Percentiles rank a stretch among this genome's conserved stretches.
These are phyloP conservation scores for Trifolium pratense DNA, from an alignment of 306 rosid genomes.

Conservation along the genomic window DNA sequence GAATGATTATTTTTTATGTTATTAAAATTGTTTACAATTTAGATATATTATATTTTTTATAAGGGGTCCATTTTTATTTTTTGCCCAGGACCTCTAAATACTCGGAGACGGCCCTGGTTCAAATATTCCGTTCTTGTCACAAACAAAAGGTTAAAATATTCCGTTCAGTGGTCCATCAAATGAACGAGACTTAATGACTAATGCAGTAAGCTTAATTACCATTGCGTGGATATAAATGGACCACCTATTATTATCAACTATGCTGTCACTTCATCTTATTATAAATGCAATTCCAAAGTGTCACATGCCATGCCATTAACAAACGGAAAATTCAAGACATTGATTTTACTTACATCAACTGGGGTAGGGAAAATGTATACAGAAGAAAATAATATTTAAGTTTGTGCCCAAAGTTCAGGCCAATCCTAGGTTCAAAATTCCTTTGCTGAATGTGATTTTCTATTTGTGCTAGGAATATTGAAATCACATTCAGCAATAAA, in stretches of 20 bases:
- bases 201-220: conserved; percentile 11
- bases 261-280: conserved; percentile 42
- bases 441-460: neutral
- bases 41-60: too few species aligned
- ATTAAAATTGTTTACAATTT: too few species aligned
- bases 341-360: conserved; percentile 26
- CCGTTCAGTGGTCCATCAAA: conserved; percentile 12
- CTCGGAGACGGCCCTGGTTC: too few species aligned
- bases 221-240: conserved; percentile 39
- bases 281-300: conserved; percentile 27
- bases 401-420: conserved; percentile 1
- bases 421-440: conserved; percentile 4
- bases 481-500: neutral
- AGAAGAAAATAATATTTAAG: conserved; percentile 14
- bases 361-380: conserved; percentile 4
- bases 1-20: too few species aligned
- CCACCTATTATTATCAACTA: conserved; percentile 43
- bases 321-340: conserved; percentile 31
- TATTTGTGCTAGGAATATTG: neutral
- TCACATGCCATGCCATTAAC: conserved; percentile 41
- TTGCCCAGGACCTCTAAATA: too few species aligned
- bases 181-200: conserved; percentile 22
- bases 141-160: conserved; percentile 22
- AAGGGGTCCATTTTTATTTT: too few species aligned
- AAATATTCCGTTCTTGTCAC: conserved; percentile 23